Evolutionary conservation across 306 rosid species (phyloP).

Genomic region (Cucumis sativus): DNA sequence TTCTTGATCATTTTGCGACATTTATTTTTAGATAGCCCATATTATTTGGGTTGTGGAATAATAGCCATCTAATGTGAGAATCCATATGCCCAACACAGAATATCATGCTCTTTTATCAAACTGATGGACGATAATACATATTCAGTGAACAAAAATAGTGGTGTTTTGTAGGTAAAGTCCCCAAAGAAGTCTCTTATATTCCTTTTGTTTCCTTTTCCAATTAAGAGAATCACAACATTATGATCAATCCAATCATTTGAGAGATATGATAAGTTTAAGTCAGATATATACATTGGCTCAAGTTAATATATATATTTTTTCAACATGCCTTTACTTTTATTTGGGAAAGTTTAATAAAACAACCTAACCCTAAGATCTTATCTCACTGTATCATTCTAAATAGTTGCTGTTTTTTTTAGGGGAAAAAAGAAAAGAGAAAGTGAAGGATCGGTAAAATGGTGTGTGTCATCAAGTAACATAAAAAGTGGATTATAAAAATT

Average conservation of each 20-base stretch:
- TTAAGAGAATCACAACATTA: not conserved
- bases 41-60: not conserved
- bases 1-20: too few relatives aligned
- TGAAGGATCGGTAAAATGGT: too few relatives aligned
- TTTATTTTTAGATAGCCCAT: not conserved
- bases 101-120: not conserved
- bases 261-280: conserved; percentile 13
- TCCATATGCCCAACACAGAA: not conserved
- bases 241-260: conserved; percentile 10
- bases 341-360: not conserved
- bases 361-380: not conserved
- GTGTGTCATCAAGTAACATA: not conserved
- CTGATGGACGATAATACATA: not conserved
- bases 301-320: not conserved
- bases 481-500: not conserved
- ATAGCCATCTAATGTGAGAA: conserved; percentile 10
- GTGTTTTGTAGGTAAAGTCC: conserved; percentile 6
- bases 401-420: not conserved
- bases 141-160: conserved; percentile 9
- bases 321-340: not conserved
- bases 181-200: not conserved
- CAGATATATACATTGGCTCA: conserved; percentile 10
- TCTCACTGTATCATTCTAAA: not conserved
- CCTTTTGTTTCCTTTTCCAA: not conserved
- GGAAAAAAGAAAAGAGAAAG: not conserved